phyloP scores from a whole-genome alignment of 495 filamentous ascomycete species.

The Emericellopsis terricola region DNA sequence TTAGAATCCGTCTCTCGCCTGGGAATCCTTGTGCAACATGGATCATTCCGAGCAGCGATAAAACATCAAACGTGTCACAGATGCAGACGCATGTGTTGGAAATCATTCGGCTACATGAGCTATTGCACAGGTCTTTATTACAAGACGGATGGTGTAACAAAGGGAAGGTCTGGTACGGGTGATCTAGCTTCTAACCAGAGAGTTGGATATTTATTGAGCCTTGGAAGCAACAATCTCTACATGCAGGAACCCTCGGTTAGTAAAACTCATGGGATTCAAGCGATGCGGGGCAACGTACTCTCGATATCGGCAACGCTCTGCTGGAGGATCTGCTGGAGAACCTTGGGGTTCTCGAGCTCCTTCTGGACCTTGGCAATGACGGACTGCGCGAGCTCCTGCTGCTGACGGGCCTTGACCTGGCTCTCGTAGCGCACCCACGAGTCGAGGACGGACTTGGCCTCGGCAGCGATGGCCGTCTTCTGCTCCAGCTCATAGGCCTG shows the following conservation, averaged over 20 bases:
- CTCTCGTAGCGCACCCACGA: slow-evolving; percentile 97
- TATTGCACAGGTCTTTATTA: slow-evolving; percentile 20
- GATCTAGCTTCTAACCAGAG: slow-evolving; percentile 18
- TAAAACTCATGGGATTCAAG: background rate
- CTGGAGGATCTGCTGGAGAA: slow-evolving; percentile 83
- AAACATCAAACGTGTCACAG: too few relatives aligned
- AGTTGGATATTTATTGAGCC: slow-evolving; percentile 26
- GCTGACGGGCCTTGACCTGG: slow-evolving; percentile 95
- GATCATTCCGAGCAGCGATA: too few relatives aligned
- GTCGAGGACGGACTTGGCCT: slow-evolving; percentile 90
- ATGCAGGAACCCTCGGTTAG: slow-evolving; percentile 10
- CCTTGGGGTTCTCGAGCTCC: slow-evolving; percentile 92
- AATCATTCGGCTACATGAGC: too few relatives aligned
- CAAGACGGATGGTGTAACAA: slow-evolving; percentile 16
- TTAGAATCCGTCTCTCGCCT: too few relatives aligned
- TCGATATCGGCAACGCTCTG: slow-evolving; percentile 92
- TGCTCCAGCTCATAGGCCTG: slow-evolving; percentile 95
- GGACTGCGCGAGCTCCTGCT: slow-evolving; percentile 80
- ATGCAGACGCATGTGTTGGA: too few relatives aligned
- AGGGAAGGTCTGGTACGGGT: slow-evolving; percentile 11
- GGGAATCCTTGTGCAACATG: too few relatives aligned
- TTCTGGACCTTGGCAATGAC: slow-evolving; percentile 94
- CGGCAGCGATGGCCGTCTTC: slow-evolving; percentile 66
- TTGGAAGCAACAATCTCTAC: slow-evolving; percentile 35
- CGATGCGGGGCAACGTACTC: slow-evolving; percentile 42